Base-by-base conservation (phyloP, 192 early-diverging fungal species). In the Coemansia sp. region DNA sequence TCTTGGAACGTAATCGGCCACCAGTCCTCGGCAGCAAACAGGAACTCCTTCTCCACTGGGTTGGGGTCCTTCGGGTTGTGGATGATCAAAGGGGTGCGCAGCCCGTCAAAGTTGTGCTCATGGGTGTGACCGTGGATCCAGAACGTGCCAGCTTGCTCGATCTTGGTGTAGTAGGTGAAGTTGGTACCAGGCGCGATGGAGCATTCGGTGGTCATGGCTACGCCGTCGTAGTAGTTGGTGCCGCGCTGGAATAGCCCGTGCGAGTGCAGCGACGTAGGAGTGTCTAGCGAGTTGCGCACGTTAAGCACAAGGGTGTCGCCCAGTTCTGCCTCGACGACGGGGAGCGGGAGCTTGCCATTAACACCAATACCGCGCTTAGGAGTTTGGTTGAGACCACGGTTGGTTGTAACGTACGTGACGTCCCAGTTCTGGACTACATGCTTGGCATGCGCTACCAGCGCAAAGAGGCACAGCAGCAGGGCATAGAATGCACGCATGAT, bases 51-150 rank as follows among this genome's bases (percentile, higher is more conserved):
- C 32, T 92, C 91, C 59, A 88, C 87, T 44, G 67, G 56, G 63
- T 87, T 86, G 24, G 82, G 84, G 42, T 78, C 59, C 4, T 74
- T 48, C 9, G 83, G 81, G 68, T 88, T 79, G 62, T 89, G 78
- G 65, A 95, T 82, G 60, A 93, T 85, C 15, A 95, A 61, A 12
- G 93, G 87, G 2, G 85, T 86, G 64, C 88, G 87, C 60, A 93
- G 74, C 39, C 93, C 93, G 50, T 95, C 93, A 58, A 90, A 88
- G 72, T 95, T 93, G 72, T 93, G 91, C 29, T 79, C 86, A 39
- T 64, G 68, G 38, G 68, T 82, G 69, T 94, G 93, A 13, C 87
- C 83, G 63, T 94, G 93, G 56, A 90, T 88, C 93, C 93, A 96
- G 80, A 86, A 94, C 12, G 91, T 94, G 34, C 94, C 94, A 40